phyloP scores from a whole-genome alignment of 2,329 filamentous ascomycete genomes.

The Hypoxylon rubiginosum region DNA sequence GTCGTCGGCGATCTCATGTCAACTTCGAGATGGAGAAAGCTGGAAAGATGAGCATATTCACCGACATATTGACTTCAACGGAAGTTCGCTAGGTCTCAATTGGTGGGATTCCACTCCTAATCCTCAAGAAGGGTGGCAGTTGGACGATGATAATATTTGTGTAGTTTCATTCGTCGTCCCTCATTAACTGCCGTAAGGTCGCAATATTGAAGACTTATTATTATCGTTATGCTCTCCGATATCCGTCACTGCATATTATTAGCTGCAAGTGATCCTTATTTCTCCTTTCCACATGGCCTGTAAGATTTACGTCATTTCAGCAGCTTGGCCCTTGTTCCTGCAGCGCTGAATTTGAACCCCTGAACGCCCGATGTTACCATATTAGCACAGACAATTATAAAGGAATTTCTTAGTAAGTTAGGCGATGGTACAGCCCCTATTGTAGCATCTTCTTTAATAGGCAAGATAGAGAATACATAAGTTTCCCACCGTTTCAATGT shows the following conservation, averaged over 20 bases:
- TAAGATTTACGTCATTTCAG: conserved; percentile 17
- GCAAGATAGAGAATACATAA: neutral
- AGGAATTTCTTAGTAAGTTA: conserved; percentile 25
- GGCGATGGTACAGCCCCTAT: conserved; percentile 21
- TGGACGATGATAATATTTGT: conserved; percentile 1
- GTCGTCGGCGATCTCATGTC: conserved; percentile 24
- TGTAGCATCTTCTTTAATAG: neutral
- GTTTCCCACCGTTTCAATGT: neutral
- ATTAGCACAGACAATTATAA: conserved; percentile 16
- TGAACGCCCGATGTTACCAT: conserved; percentile 34
- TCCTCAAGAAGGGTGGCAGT: neutral
- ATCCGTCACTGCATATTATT: conserved; percentile 17
- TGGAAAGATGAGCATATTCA: conserved; percentile 21
- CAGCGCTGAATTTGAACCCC: conserved; percentile 13
- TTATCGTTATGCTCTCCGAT: neutral
- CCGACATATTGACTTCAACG: conserved; percentile 13
- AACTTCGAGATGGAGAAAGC: conserved; percentile 5
- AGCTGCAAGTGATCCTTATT: conserved; percentile 21
- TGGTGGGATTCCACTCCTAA: neutral
- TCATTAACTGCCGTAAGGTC: conserved; percentile 6
- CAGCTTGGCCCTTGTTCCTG: neutral
- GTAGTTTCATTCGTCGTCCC: neutral
- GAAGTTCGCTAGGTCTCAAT: neutral
- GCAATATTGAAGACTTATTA: conserved; percentile 20
- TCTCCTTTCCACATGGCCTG: conserved; percentile 1